Percentiles rank a stretch among this genome's conserved stretches.
These are phyloP conservation scores for Dalbergia oliveri DNA, from an alignment of 306 rosid genomes.

Conservation along the genomic window DNA sequence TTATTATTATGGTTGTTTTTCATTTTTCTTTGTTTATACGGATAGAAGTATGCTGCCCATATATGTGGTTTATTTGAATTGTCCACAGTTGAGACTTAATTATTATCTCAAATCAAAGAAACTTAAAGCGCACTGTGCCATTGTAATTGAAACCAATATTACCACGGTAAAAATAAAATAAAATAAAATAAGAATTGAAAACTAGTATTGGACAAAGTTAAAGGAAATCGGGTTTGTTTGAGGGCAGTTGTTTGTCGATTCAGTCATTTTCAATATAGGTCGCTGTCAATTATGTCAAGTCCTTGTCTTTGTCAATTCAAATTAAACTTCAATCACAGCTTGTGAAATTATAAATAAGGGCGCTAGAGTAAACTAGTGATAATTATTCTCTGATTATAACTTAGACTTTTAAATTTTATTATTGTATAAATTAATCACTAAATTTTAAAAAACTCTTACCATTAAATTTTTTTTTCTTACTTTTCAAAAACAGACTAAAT, in stretches of 20 bases:
- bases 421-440: not conserved
- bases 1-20: no score
- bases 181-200: not conserved
- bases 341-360: not conserved
- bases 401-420: not conserved
- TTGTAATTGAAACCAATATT: not conserved
- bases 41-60: no score
- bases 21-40: not conserved
- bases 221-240: not conserved
- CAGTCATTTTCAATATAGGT: not conserved
- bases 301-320: not conserved
- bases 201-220: not conserved
- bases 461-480: no score
- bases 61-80: not conserved
- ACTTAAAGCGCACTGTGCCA: not conserved
- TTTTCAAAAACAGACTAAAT: no score
- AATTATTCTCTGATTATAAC: not conserved
- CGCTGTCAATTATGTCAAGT: constrained; percentile 21
- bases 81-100: not conserved
- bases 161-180: not conserved
- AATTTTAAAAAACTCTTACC: no score
- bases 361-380: not conserved
- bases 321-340: not conserved
- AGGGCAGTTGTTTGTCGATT: not conserved
- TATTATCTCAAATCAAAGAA: not conserved